phyloP scores from a whole-genome alignment of 164 flowering plant species.

The Malania oleifera region DNA sequence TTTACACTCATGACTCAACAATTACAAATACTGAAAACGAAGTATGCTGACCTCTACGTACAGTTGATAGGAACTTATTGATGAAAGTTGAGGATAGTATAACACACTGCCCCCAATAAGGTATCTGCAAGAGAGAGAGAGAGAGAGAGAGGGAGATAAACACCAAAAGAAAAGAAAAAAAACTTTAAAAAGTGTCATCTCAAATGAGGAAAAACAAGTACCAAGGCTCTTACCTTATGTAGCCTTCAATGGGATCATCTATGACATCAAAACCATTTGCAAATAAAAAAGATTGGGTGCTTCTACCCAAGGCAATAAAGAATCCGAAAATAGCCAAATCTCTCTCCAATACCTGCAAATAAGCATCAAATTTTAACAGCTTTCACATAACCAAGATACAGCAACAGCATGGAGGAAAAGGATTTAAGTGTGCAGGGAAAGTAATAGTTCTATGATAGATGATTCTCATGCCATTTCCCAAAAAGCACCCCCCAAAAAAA shows the following conservation, averaged over 20 bases:
- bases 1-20: conserved; percentile 7
- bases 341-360: conserved; percentile 76
- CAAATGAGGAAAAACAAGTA: not conserved
- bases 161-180: conserved; percentile 6
- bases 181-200: not conserved
- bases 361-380: conserved; percentile 10
- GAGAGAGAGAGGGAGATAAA: conserved; percentile 3
- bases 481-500: too few species aligned
- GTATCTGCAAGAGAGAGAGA: conserved; percentile 39
- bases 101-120: conserved; percentile 92
- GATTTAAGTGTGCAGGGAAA: not conserved
- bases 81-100: conserved; percentile 92
- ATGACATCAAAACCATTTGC: conserved; percentile 62
- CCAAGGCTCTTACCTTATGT: conserved; percentile 53
- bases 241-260: conserved; percentile 65
- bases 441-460: not conserved
- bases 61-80: conserved; percentile 94
- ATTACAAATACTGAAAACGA: not conserved
- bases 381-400: conserved; percentile 2
- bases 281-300: conserved; percentile 62
- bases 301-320: conserved; percentile 91
- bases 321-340: conserved; percentile 96
- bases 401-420: not conserved
- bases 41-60: conserved; percentile 89
- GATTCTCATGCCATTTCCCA: not conserved